These are phyloP conservation scores for Trifolium pratense DNA, from an alignment of 306 rosid genomes.

Conservation along the genomic window DNA sequence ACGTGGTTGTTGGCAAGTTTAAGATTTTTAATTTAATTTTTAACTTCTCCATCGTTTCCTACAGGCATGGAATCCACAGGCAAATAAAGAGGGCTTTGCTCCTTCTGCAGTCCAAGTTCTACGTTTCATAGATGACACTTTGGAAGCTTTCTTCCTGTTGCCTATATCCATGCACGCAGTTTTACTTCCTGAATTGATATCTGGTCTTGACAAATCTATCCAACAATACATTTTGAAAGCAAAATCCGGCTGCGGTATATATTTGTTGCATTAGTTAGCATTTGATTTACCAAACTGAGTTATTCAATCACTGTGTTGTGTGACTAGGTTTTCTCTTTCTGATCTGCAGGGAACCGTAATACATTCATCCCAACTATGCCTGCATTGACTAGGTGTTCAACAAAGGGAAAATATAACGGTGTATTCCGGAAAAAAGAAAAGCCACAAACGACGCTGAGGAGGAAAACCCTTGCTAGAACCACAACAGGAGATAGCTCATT, in stretches of 20 bases:
- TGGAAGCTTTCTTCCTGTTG: constrained; percentile 87
- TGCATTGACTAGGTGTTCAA: constrained; percentile 87
- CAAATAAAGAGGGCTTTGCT: constrained; percentile 77
- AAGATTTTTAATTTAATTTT: constrained; percentile 7
- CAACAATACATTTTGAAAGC: constrained; percentile 75
- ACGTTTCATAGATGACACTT: constrained; percentile 76
- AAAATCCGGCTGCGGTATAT: constrained; percentile 84
- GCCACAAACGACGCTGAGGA: constrained; percentile 58
- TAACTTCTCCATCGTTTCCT: constrained; percentile 17
- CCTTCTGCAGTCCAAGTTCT: constrained; percentile 85
- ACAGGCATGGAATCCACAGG: constrained; percentile 83
- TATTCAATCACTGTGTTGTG: constrained; percentile 14
- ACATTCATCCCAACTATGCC: constrained; percentile 78
- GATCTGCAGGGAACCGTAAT: constrained; percentile 65
- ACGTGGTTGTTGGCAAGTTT: constrained; percentile 10
- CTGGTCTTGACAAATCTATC: constrained; percentile 83
- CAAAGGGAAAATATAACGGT: constrained; percentile 66
- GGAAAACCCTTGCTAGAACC: constrained; percentile 65
- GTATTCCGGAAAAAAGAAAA: constrained; percentile 79
- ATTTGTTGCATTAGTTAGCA: constrained; percentile 36
- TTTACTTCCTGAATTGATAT: constrained; percentile 76
- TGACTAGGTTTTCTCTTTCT: constrained; percentile 41
- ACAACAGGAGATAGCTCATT: constrained; percentile 55
- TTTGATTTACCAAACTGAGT: constrained; percentile 25
- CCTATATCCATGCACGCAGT: constrained; percentile 72